Conservation (phyloP, 192 early-diverging fungal genomes). For the Coemansia sp. region DNA sequence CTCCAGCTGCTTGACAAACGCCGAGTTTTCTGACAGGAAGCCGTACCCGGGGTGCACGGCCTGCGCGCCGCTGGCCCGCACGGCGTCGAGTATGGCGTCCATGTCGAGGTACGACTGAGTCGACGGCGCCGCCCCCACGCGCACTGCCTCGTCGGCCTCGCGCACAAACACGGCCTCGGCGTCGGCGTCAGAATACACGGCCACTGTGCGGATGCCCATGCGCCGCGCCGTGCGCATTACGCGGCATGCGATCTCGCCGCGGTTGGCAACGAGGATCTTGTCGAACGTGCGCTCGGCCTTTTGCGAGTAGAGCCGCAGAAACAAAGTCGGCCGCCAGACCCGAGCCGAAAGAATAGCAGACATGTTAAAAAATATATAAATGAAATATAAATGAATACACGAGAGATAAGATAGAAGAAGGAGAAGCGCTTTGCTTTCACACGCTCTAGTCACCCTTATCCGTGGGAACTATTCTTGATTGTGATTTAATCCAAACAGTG, state of each 20-base stretch:
- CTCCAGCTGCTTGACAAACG: constrained; percentile 80
- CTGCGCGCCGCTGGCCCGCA: constrained; percentile 76
- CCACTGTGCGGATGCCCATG: constrained; percentile 94
- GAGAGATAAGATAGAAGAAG: background rate
- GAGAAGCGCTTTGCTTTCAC: background rate
- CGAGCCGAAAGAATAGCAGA: background rate
- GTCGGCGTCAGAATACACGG: constrained; percentile 93
- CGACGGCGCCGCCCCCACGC: constrained; percentile 80
- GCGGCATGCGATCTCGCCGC: constrained; percentile 94
- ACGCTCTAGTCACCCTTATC: background rate
- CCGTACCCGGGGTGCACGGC: constrained; percentile 97
- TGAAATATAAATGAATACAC: too few species aligned
- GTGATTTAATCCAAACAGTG: background rate
- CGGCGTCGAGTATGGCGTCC: constrained; percentile 75
- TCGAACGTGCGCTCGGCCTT: constrained; percentile 60
- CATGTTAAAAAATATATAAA: background rate
- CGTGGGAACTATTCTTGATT: background rate
- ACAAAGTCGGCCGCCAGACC: background rate
- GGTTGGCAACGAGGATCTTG: constrained; percentile 94
- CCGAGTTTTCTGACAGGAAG: constrained; percentile 87
- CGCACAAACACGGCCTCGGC: constrained; percentile 84
- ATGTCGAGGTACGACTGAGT: constrained; percentile 83
- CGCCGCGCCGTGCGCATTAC: constrained; percentile 90
- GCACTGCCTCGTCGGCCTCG: constrained; percentile 86
- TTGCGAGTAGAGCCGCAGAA: background rate